Percentiles rank a stretch among this genome's conserved stretches.
Evolutionary conservation across 148 eudicot genomes (phyloP).

Genomic region (Rhododendron simsii): DNA sequence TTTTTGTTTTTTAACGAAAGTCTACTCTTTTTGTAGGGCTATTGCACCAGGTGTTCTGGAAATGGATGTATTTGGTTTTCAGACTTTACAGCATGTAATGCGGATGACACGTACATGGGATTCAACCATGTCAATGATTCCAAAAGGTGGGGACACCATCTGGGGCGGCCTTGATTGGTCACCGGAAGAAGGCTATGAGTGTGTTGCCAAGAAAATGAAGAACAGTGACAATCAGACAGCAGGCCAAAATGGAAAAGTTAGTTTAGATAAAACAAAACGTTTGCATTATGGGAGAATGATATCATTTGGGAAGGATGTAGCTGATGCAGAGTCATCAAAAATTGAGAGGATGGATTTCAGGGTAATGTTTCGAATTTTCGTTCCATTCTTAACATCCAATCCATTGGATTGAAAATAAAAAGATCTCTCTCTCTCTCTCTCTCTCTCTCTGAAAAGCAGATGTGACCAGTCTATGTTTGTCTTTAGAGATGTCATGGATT

Average conservation of each 20-base stretch:
- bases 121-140: conserved; percentile 97
- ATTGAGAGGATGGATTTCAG: conserved; percentile 69
- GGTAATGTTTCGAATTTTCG: conserved; percentile 40
- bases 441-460: not conserved
- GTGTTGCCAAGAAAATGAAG: conserved; percentile 36
- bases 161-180: conserved; percentile 99
- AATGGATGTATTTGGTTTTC: conserved; percentile 66
- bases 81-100: conserved; percentile 85
- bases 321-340: conserved; percentile 52
- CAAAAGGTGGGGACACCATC: conserved; percentile 84
- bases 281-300: conserved; percentile 72
- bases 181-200: conserved; percentile 70
- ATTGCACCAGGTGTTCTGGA: conserved; percentile 74
- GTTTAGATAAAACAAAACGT: conserved; percentile 11
- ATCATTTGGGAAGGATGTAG: conserved; percentile 83
- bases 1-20: not conserved
- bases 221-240: conserved; percentile 27
- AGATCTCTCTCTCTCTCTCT: not conserved
- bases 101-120: conserved; percentile 98
- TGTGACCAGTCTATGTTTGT: not conserved
- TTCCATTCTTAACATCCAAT: not conserved
- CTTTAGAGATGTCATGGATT: not conserved
- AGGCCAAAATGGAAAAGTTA: conserved; percentile 26
- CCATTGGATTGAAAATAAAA: not conserved
- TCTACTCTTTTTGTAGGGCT: conserved; percentile 47